phyloP scores from a whole-genome alignment of 306 rosid genomes.

The Luffa aegyptiaca region DNA sequence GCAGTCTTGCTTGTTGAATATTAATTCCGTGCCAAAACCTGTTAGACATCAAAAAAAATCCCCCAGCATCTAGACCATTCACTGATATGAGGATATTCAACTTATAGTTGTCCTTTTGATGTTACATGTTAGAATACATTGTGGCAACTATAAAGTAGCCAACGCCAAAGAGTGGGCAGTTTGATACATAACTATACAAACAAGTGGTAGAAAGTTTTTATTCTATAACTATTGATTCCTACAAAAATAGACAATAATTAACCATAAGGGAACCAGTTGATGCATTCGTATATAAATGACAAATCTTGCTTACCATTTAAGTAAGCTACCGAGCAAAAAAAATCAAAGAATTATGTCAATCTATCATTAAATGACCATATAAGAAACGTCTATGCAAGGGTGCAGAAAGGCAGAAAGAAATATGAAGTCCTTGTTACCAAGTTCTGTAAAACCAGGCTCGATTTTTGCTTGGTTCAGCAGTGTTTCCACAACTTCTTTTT shows the following conservation, averaged over 20 bases:
- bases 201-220: not conserved
- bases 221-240: not conserved
- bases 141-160: not conserved
- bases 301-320: not conserved
- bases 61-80: not conserved
- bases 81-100: not conserved
- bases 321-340: not conserved
- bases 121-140: not conserved
- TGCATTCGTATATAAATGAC: not conserved
- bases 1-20: not conserved
- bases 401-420: not conserved
- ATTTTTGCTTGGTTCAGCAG: slow-evolving; percentile 69
- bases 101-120: not conserved
- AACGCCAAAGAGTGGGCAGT: not conserved
- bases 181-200: not conserved
- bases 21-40: not conserved
- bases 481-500: slow-evolving; percentile 67
- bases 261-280: not conserved
- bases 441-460: slow-evolving; percentile 90
- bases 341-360: not conserved
- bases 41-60: not conserved
- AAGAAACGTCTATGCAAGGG: not conserved
- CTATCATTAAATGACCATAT: not conserved
- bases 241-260: not conserved
- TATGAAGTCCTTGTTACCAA: slow-evolving; percentile 36